phyloP scores from a whole-genome alignment of 2,329 filamentous ascomycete genomes.

The Whalleya microplaca region DNA sequence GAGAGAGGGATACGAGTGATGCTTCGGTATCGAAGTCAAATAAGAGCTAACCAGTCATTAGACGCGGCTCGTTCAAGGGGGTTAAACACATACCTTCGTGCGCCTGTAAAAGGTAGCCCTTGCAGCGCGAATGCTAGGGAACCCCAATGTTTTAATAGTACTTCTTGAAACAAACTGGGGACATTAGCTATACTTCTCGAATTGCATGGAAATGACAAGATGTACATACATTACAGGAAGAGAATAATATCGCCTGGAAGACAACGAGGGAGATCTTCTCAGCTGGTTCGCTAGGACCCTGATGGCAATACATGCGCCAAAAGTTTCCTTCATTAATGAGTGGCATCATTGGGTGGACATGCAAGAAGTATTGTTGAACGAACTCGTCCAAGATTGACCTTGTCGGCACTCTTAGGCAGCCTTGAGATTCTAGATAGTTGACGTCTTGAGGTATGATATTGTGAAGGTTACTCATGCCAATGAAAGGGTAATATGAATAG shows the following conservation, averaged over 20 bases:
- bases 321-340: slow-evolving; percentile 51
- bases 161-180: slow-evolving; percentile 44
- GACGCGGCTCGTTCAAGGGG: not conserved
- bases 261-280: slow-evolving; percentile 48
- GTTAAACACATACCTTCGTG: slow-evolving; percentile 40
- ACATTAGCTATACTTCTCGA: slow-evolving; percentile 1
- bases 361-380: slow-evolving; percentile 51
- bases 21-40: slow-evolving; percentile 50
- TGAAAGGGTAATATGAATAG: slow-evolving; percentile 49
- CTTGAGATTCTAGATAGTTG: slow-evolving; percentile 50
- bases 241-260: slow-evolving; percentile 50
- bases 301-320: slow-evolving; percentile 48
- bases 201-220: not conserved
- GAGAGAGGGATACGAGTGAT: slow-evolving; percentile 45
- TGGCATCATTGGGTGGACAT: slow-evolving; percentile 50
- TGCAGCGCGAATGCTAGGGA: slow-evolving; percentile 46
- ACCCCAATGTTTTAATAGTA: slow-evolving; percentile 47
- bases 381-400: slow-evolving; percentile 49
- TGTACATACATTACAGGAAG: slow-evolving; percentile 44
- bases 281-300: slow-evolving; percentile 23
- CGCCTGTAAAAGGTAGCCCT: slow-evolving; percentile 49
- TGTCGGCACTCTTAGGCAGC: slow-evolving; percentile 50
- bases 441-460: slow-evolving; percentile 50
- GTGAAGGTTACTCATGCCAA: slow-evolving; percentile 43
- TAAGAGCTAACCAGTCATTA: slow-evolving; percentile 39